phyloP scores from a whole-genome alignment of 176 grass and related monocot species.

The Cymbopogon citratus region DNA sequence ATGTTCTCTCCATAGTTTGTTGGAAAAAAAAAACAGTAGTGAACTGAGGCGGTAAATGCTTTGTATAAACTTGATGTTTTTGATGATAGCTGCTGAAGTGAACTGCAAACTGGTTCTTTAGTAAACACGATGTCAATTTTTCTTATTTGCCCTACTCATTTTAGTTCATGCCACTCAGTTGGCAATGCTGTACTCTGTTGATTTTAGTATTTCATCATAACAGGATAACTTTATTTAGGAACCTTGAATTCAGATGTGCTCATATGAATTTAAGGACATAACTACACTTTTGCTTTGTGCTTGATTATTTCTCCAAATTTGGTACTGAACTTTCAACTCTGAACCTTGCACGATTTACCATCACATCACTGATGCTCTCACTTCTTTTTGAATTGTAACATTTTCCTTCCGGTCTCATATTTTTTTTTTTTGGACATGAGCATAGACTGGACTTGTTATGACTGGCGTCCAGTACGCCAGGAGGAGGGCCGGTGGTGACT shows the following conservation, averaged over 20 bases:
- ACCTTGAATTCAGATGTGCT: neutral
- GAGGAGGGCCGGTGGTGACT: too few relatives aligned
- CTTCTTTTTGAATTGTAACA: neutral
- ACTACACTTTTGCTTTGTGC: neutral
- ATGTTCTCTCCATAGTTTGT: neutral
- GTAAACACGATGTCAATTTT: neutral
- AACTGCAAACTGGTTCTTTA: neutral
- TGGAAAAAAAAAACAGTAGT: neutral
- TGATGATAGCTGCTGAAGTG: neutral
- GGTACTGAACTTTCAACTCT: neutral
- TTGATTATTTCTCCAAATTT: neutral
- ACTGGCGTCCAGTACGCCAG: too few relatives aligned
- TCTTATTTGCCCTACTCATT: neutral
- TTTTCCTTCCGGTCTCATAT: neutral
- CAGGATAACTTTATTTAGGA: neutral
- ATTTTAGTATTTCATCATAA: neutral
- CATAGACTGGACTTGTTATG: neutral
- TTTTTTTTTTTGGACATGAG: neutral
- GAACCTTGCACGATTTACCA: neutral
- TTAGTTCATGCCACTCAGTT: neutral
- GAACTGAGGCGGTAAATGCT: neutral
- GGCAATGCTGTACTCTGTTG: neutral
- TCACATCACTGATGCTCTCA: neutral
- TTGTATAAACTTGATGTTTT: neutral
- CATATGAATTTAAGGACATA: neutral